phyloP scores from a whole-genome alignment of 371 early-diverging fungal genomes.

The Mucor sp. region DNA sequence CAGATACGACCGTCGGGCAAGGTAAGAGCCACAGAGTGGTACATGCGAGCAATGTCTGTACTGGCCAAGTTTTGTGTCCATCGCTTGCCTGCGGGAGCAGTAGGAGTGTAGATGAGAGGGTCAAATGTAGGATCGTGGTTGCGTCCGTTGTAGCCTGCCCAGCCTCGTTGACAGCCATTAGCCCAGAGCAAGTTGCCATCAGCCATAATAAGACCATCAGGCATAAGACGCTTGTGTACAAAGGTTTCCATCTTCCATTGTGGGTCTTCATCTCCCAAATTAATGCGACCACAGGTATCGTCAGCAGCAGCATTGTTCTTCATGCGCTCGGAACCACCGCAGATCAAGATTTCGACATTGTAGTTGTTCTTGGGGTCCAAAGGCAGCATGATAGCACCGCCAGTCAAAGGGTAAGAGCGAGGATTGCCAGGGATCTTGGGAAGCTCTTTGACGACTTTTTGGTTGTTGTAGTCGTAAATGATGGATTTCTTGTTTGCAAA shows the following conservation, averaged over 20 bases:
- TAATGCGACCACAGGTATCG: constrained; percentile 60
- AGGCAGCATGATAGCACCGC: constrained; percentile 63
- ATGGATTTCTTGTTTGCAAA: constrained; percentile 59
- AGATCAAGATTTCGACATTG: constrained; percentile 60
- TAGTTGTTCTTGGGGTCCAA: constrained; percentile 62
- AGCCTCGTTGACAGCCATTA: constrained; percentile 68
- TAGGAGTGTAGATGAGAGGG: constrained; percentile 62
- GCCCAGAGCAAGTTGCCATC: constrained; percentile 64
- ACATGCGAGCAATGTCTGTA: constrained; percentile 69
- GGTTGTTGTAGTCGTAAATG: constrained; percentile 54
- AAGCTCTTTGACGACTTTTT: constrained; percentile 49
- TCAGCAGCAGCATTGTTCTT: constrained; percentile 45
- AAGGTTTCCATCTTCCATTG: constrained; percentile 65
- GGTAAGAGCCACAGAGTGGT: constrained; percentile 69
- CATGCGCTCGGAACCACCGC: constrained; percentile 58
- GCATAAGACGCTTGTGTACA: constrained; percentile 64
- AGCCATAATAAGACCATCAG: constrained; percentile 60
- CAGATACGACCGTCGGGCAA: constrained; percentile 62
- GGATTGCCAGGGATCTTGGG: constrained; percentile 61
- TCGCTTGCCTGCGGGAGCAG: constrained; percentile 46
- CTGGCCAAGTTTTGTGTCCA: constrained; percentile 48
- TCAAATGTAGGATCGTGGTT: constrained; percentile 59
- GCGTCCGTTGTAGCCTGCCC: constrained; percentile 57
- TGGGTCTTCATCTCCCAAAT: constrained; percentile 49
- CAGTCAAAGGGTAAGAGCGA: constrained; percentile 67